Percentiles rank a stretch among this genome's conserved stretches.
phyloP scores from a whole-genome alignment of 345 rosid genomes.

The Eutrema heterophyllum region DNA sequence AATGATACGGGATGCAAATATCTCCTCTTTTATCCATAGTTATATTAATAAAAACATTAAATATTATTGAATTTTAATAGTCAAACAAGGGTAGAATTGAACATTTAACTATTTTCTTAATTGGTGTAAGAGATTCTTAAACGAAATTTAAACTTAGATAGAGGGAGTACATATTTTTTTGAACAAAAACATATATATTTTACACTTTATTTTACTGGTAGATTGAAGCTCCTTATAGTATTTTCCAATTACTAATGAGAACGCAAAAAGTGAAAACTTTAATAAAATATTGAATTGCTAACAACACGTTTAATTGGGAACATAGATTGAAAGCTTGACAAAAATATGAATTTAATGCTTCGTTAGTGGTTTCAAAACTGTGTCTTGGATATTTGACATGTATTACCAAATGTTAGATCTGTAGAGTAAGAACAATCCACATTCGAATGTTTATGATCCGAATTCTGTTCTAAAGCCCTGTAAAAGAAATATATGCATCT shows the following conservation, averaged over 20 bases:
- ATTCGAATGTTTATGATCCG: neutral
- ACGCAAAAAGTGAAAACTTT: neutral
- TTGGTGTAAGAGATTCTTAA: too few relatives aligned
- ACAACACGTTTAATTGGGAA: neutral
- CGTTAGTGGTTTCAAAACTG: neutral
- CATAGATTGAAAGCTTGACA: neutral
- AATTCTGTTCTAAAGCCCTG: neutral
- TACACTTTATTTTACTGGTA: neutral
- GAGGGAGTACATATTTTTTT: too few relatives aligned
- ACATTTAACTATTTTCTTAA: too few relatives aligned
- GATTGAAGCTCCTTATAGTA: neutral
- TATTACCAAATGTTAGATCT: neutral
- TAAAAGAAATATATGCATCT: neutral
- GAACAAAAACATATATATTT: neutral
- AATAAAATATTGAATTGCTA: neutral
- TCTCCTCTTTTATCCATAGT: too few relatives aligned
- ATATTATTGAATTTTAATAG: too few relatives aligned
- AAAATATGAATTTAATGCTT: neutral
- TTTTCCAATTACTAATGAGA: neutral
- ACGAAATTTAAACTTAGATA: too few relatives aligned
- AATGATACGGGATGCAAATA: too few relatives aligned
- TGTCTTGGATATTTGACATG: neutral
- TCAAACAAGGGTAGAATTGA: too few relatives aligned
- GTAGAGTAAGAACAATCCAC: neutral
- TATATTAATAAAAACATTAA: too few relatives aligned